Base-by-base conservation (phyloP, 2,329 filamentous ascomycete genomes). In the Hymenoscyphus linearis region DNA sequence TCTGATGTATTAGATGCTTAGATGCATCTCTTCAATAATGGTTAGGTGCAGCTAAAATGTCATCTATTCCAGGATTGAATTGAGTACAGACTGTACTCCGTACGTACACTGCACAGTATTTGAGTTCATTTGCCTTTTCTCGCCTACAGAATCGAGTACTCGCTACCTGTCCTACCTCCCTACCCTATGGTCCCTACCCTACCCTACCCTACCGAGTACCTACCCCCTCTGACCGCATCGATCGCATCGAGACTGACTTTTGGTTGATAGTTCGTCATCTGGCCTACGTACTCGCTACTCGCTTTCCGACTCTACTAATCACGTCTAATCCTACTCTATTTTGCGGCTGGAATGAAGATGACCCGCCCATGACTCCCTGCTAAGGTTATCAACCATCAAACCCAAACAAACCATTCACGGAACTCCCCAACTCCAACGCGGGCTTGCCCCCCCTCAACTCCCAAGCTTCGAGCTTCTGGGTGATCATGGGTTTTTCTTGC, bases 401-500 rank as follows among this genome's bases (percentile, higher is more conserved):
- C 10, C 44, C 44, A 31, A 31, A 31, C 31, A 31, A 31, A 31
- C 31, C 31, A 31, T 31, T 5, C 6, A 50, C 44, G 44, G 44
- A 50, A 50, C 44, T 50, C 44, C 44, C 44, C 44, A 50, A 50
- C 44, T 22, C 44, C 44, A 50, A 22, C 44, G 22, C 44, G 44
- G 44, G 44, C 44, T 18, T 50, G 44, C 44, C 44, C 44, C 31
- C 44, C 44, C 22, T 50, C 44, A n/a, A n/a, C 44, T 18, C 44
- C 44, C 44, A 22, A 50, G 44, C 44, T 50, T 50, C 25, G 44
- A 50, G 44, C 44, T 50, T 50, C 25, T n/a, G 44, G 44, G 44
- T 50, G 18, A 50, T 50, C 44, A 50, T 50, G 44, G 44, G 44
- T 22, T 50, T 47, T 50, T 50, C 44, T 50, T 50, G 44, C 44